phyloP scores from a whole-genome alignment of 331 rosid genomes.

The Rhamnella rubrinervis region DNA sequence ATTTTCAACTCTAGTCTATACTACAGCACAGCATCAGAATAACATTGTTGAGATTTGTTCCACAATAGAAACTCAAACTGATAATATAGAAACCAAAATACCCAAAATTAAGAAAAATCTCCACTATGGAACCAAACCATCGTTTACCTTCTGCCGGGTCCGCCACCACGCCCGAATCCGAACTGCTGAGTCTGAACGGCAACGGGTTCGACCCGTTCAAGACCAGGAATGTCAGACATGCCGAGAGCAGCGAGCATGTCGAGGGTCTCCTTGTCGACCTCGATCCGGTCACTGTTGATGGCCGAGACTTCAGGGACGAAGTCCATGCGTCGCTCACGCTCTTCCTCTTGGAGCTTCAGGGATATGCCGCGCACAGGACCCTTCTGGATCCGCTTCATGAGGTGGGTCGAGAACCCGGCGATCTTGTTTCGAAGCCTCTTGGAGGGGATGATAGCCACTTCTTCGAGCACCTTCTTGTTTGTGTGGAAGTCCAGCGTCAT shows the following conservation, averaged over 20 bases:
- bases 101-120: background rate
- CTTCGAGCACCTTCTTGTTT: slow-evolving; percentile 68
- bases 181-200: slow-evolving; percentile 27
- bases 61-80: too few relatives aligned
- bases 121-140: background rate
- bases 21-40: too few relatives aligned
- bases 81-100: too few relatives aligned
- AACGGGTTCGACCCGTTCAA: slow-evolving; percentile 49
- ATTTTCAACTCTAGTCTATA: too few relatives aligned
- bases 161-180: slow-evolving; percentile 39
- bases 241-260: slow-evolving; percentile 72
- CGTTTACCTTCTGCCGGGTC: slow-evolving; percentile 51
- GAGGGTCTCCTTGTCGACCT: slow-evolving; percentile 65
- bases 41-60: too few relatives aligned
- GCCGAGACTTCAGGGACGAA: slow-evolving; percentile 75
- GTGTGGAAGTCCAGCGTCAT: slow-evolving; percentile 82
- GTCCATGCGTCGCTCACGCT: slow-evolving; percentile 81
- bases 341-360: slow-evolving; percentile 78
- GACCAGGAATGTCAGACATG: slow-evolving; percentile 51
- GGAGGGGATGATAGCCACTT: slow-evolving; percentile 64
- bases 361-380: slow-evolving; percentile 82
- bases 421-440: slow-evolving; percentile 79
- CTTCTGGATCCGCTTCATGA: slow-evolving; percentile 75
- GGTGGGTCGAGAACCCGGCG: slow-evolving; percentile 78
- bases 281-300: slow-evolving; percentile 43